phyloP scores from a whole-genome alignment of 306 rosid genomes.

The Acacia crassicarpa region DNA sequence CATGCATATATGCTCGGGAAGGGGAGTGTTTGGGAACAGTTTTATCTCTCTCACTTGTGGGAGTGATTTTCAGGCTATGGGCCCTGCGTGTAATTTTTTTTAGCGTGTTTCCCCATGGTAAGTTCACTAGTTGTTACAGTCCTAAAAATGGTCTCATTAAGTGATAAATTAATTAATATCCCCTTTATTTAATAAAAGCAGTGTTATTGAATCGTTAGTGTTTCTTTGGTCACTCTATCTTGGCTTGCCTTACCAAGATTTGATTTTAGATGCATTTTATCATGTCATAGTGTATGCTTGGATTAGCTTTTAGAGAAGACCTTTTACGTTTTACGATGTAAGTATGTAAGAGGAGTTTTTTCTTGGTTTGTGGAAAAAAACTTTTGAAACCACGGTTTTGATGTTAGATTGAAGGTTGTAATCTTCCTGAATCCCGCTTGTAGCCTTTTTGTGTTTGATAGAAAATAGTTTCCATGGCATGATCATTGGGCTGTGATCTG shows the following conservation, averaged over 20 bases:
- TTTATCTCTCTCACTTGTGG: not conserved
- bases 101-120: not conserved
- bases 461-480: not conserved
- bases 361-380: too few relatives aligned
- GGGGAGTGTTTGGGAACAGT: not conserved
- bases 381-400: not conserved
- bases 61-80: not conserved
- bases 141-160: conserved; percentile 28
- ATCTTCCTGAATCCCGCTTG: not conserved
- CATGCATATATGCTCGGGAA: not conserved
- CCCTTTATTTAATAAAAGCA: not conserved
- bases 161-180: not conserved
- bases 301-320: too few relatives aligned
- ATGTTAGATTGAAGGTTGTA: conserved; percentile 5
- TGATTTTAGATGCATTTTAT: conserved; percentile 11
- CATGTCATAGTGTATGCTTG: not conserved
- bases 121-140: conserved; percentile 17
- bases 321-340: too few relatives aligned
- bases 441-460: not conserved
- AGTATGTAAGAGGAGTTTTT: too few relatives aligned
- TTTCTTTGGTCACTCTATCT: not conserved
- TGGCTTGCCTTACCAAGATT: not conserved
- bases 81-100: conserved; percentile 5
- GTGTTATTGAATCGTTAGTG: conserved; percentile 1
- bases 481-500: not conserved